Base-by-base conservation (phyloP, 257 asterid genomes). In the Echites panduratus region DNA sequence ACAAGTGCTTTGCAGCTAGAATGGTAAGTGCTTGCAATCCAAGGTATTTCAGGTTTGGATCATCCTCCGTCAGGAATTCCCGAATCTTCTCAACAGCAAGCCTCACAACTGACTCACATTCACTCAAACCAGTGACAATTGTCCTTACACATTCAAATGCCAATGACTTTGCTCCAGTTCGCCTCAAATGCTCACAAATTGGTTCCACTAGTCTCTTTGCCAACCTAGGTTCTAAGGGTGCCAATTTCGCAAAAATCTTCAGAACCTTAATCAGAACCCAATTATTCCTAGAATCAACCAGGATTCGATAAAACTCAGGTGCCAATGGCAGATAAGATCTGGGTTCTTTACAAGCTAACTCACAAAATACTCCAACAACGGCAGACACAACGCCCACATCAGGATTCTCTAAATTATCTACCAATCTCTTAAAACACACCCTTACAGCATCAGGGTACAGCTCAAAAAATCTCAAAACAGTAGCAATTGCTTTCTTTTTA, bases 241-340 rank as follows among this genome's bases (percentile, higher is more conserved):
- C 91, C 85, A 94, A 82, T 87, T 84, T 83, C 8, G 87, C 78
- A n/a, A 91, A 91, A 65, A 94, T 90, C 90, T 94, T 94, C 48
- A 94, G 77, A 69, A 94, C 88, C 85, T 94, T 94, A 45, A 94
- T 94, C 85, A 94, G 79, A 70, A 94, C 83, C 99, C 99, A 94
- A 71, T 94, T 94, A 82, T 91, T 91, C 77, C 87, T 84, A 29
- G 96, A 91, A 48, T 89, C 96, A 50, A 87, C 93, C 77, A 94
- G 81, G 75, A 91, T 80, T 77, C 84, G 85, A 77, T 88, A 91
- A 76, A 94, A 94, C 76, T 94, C 97, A 0, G 99, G 99, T 4
- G 99, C 99, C 82, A 94, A 79, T 3, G 99, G 97, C 84, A 94
- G 82, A 77, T 89, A 94, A 16, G 97, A 89, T 75, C 76, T 87